Conservation (phyloP, 148 eudicot species). For the Fallopia convolvulus region DNA sequence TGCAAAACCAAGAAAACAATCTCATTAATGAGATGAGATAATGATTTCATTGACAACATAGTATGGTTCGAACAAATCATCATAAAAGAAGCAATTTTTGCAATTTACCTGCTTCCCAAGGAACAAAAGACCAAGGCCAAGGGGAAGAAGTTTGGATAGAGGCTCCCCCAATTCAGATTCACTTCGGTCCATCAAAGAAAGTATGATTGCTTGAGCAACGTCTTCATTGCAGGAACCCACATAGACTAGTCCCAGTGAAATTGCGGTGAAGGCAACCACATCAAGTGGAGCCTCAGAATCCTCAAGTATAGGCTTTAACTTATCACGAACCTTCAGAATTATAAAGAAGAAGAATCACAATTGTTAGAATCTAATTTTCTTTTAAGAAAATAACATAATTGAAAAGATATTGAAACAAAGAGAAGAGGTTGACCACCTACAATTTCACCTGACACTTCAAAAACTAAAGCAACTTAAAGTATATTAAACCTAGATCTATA, state of each 20-base stretch:
- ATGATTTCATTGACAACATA: neutral
- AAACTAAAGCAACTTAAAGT: neutral
- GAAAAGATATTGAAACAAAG: neutral
- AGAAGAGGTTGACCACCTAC: neutral
- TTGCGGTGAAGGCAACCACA: constrained; percentile 78
- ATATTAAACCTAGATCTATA: neutral
- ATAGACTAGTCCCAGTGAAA: constrained; percentile 67
- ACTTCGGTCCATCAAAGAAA: constrained; percentile 73
- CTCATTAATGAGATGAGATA: neutral
- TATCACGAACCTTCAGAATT: constrained; percentile 40
- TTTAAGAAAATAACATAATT: neutral
- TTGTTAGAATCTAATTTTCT: neutral
- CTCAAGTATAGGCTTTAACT: constrained; percentile 58
- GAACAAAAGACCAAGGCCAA: constrained; percentile 86
- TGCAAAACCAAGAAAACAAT: neutral
- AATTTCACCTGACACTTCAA: neutral
- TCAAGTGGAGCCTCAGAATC: constrained; percentile 75
- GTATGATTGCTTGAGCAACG: constrained; percentile 79
- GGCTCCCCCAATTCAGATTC: constrained; percentile 82
- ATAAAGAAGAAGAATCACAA: neutral
- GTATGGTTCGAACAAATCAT: neutral
- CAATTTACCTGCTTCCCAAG: constrained; percentile 86
- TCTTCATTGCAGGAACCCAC: constrained; percentile 90
- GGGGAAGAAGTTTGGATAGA: constrained; percentile 67
- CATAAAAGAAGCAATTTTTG: neutral